phyloP scores from a whole-genome alignment of 1,284 basidiomycete genomes.

The Boletus smithii region DNA sequence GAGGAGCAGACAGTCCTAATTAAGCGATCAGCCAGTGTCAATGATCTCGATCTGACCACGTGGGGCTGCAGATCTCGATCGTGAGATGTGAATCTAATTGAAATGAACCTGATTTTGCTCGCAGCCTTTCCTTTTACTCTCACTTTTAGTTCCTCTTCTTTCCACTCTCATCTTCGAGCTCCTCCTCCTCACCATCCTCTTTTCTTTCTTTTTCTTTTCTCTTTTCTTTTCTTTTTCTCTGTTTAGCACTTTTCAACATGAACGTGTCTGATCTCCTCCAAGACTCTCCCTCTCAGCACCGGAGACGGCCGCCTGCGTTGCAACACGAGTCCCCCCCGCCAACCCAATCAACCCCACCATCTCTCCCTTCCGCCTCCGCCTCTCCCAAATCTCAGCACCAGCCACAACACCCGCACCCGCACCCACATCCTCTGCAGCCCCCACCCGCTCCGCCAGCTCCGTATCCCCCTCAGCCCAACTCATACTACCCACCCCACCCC shows the following conservation, averaged over 20 bases:
- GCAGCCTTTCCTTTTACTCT: conserved; percentile 32
- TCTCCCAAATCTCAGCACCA: conserved; percentile 26
- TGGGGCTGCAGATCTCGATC: conserved; percentile 32
- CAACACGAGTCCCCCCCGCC: conserved; percentile 27
- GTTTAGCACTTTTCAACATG: too few relatives aligned
- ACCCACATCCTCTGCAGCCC: conserved; percentile 5
- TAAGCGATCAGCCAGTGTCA: conserved; percentile 14
- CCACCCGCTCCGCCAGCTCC: conserved; percentile 11
- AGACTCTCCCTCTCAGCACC: conserved; percentile 61
- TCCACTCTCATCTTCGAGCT: conserved; percentile 26
- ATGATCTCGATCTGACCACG: conserved; percentile 33
- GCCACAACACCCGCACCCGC: conserved; percentile 12
- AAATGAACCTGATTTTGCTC: conserved; percentile 35
- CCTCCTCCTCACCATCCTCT: conserved; percentile 4
- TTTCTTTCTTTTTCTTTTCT: background rate
- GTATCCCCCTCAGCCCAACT: conserved; percentile 20
- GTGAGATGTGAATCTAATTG: conserved; percentile 36
- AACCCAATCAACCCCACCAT: conserved; percentile 19
- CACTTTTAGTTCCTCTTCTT: conserved; percentile 28
- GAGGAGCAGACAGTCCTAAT: too few relatives aligned
- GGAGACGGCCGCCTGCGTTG: conserved; percentile 30
- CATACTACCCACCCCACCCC: conserved; percentile 23
- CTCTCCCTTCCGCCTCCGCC: conserved; percentile 17
- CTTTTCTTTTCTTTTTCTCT: too few relatives aligned
- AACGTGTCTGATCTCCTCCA: conserved; percentile 70